Percentiles rank a stretch among this genome's conserved stretches.
phyloP scores from a whole-genome alignment of 2,329 filamentous ascomycete species.

The Tolypocladium tundrense region DNA sequence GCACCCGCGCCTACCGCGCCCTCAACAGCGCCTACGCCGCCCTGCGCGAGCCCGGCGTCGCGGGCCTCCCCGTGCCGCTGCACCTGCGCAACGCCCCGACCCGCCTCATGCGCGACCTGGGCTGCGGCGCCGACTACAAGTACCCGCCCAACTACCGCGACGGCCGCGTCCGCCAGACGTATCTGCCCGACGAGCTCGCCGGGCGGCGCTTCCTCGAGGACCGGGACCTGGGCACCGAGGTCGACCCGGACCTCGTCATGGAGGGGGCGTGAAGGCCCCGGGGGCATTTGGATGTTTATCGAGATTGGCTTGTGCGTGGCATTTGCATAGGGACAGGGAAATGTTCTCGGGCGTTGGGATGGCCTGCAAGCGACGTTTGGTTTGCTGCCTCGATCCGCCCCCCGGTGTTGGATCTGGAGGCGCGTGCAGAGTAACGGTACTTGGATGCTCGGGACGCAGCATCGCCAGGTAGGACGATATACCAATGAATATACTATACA shows the following conservation, averaged over 20 bases:
- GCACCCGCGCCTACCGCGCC: conserved; percentile 74
- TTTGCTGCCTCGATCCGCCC: neutral
- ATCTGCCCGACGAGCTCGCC: conserved; percentile 67
- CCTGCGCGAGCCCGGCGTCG: conserved; percentile 73
- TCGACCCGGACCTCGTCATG: conserved; percentile 59
- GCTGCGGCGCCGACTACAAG: conserved; percentile 86
- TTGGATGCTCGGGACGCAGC: neutral
- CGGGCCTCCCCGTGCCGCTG: conserved; percentile 69
- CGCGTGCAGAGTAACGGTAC: neutral
- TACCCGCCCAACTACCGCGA: conserved; percentile 87
- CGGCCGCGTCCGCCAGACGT: conserved; percentile 76
- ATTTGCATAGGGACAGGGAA: neutral
- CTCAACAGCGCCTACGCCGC: conserved; percentile 72
- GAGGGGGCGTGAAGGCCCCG: conserved; percentile 8
- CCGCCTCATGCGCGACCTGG: conserved; percentile 82
- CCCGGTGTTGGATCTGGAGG: neutral
- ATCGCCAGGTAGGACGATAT: neutral
- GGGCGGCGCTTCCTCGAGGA: conserved; percentile 71
- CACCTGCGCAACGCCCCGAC: conserved; percentile 91
- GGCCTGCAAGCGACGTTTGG: neutral
- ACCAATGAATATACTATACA: neutral
- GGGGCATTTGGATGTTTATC: neutral
- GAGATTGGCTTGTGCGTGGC: neutral
- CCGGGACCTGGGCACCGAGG: conserved; percentile 63
- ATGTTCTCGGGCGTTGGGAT: neutral